Evolutionary conservation across 805 yeast species (phyloP).

Genomic region (Saturnispora sanitii): DNA sequence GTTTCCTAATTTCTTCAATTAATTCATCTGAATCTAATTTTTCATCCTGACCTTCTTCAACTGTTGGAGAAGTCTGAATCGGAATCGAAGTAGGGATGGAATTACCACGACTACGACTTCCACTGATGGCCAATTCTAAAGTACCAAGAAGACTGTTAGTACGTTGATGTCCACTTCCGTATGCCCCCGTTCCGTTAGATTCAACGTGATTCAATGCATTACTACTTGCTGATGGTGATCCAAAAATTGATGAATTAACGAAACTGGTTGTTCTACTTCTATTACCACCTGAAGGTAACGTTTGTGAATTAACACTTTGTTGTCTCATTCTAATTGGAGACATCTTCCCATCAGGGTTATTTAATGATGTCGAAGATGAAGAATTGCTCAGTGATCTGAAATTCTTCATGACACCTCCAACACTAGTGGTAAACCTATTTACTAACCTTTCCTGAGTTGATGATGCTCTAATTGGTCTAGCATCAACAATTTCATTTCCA

Average conservation of each 20-base stretch:
- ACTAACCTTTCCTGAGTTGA: constrained; percentile 22
- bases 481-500: constrained; percentile 5
- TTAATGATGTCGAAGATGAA: constrained; percentile 25
- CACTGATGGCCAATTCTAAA: constrained; percentile 27
- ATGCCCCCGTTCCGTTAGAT: background rate
- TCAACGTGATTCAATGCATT: background rate
- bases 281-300: constrained; percentile 5
- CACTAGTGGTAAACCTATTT: constrained; percentile 23
- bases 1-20: constrained; percentile 1
- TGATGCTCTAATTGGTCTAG: constrained; percentile 6
- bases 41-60: background rate
- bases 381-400: constrained; percentile 27
- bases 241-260: constrained; percentile 19
- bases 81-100: constrained; percentile 8
- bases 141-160: constrained; percentile 18
- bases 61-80: constrained; percentile 9
- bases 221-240: constrained; percentile 7
- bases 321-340: constrained; percentile 3
- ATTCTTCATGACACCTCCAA: constrained; percentile 29
- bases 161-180: background rate
- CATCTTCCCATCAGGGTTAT: constrained; percentile 11
- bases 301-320: background rate
- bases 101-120: constrained; percentile 26
- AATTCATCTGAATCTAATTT: constrained; percentile 2
- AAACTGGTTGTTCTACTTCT: constrained; percentile 28